phyloP scores from a whole-genome alignment of 331 rosid genomes.

The Pyracantha coccinea region DNA sequence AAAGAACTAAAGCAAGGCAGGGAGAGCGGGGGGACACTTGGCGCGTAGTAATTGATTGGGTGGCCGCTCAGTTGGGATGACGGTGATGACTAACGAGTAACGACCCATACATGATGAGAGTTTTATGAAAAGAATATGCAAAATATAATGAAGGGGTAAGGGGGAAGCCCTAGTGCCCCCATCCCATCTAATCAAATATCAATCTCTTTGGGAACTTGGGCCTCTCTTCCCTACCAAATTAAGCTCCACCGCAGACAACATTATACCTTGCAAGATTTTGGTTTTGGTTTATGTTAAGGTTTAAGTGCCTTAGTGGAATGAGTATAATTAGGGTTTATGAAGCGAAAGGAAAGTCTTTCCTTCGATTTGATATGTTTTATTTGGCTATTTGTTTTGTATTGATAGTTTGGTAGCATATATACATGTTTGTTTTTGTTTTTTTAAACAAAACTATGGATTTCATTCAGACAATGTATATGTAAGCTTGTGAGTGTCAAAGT shows the following conservation, averaged over 20 bases:
- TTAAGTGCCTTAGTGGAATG: constrained; percentile 14
- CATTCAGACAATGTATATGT: no score
- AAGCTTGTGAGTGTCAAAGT: no score
- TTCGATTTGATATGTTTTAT: not conserved
- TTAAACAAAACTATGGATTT: no score
- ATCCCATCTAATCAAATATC: constrained; percentile 48
- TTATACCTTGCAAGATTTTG: constrained; percentile 25
- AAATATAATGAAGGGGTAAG: no score
- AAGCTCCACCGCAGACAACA: constrained; percentile 22
- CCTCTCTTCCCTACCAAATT: constrained; percentile 37
- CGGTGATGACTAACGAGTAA: not conserved
- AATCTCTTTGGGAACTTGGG: constrained; percentile 99
- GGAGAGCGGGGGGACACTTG: constrained; percentile 43
- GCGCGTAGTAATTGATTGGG: constrained; percentile 47
- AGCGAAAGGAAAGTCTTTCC: no score
- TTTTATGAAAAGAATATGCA: constrained; percentile 41
- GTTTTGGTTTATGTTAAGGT: constrained; percentile 10
- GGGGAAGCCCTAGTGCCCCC: constrained; percentile 20
- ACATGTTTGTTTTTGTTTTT: no score
- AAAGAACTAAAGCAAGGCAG: not conserved
- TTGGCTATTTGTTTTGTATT: not conserved
- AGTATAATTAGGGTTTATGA: not conserved
- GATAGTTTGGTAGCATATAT: not conserved
- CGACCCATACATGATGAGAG: constrained; percentile 26
- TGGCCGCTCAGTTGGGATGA: constrained; percentile 17